Conservation (phyloP, 108 stramenopile species). For the Pseudonitzschia multiseries region DNA sequence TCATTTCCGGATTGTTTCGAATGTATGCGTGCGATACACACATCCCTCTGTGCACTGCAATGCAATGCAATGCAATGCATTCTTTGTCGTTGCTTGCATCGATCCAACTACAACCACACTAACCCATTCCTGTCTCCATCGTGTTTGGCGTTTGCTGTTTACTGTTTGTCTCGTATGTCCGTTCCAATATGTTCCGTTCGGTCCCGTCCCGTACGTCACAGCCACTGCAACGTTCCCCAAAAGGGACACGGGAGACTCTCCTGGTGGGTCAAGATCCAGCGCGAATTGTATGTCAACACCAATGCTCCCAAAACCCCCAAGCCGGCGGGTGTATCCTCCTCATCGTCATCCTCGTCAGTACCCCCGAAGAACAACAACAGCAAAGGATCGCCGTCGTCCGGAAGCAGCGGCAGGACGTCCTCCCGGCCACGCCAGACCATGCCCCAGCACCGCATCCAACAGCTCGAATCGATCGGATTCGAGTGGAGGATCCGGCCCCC, state of each 20-base stretch:
- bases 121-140: too few species aligned
- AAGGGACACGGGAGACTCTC: conserved; percentile 18
- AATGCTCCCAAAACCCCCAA: neutral
- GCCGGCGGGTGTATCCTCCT: neutral
- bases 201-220: neutral
- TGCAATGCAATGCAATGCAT: too few species aligned
- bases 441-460: conserved; percentile 12
- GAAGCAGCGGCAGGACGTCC: too few species aligned
- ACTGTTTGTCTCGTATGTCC: too few species aligned
- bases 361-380: too few species aligned
- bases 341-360: neutral
- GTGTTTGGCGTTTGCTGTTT: too few species aligned
- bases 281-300: conserved; percentile 18
- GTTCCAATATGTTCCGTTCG: too few species aligned
- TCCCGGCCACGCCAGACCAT: conserved; percentile 11
- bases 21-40: too few species aligned
- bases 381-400: neutral
- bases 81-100: too few species aligned
- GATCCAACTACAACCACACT: too few species aligned
- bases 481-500: conserved; percentile 18
- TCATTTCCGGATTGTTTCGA: too few species aligned
- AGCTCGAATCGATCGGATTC: conserved; percentile 13
- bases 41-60: too few species aligned
- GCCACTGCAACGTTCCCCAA: conserved; percentile 17
- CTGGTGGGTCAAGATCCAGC: conserved; percentile 24